phyloP scores from a whole-genome alignment of 2,329 filamentous ascomycete genomes.

The Fusarium citri region DNA sequence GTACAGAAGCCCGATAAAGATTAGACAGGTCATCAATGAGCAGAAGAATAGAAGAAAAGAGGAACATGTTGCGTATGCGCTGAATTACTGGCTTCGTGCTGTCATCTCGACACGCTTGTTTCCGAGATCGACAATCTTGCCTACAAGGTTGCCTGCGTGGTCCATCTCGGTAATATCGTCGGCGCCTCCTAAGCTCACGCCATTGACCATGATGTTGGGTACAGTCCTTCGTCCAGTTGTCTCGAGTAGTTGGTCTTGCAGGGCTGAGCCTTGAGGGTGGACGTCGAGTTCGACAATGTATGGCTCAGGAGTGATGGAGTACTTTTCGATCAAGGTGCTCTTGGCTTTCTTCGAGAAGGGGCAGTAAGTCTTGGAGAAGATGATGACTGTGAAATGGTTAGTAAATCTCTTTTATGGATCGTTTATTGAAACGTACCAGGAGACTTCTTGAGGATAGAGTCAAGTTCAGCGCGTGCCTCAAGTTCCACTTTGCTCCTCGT shows the following conservation, averaged over 20 bases:
- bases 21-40: constrained; percentile 24
- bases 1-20: constrained; percentile 19
- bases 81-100: constrained; percentile 53
- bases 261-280: constrained; percentile 76
- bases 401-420: neutral
- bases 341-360: constrained; percentile 89
- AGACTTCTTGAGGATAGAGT: constrained; percentile 82
- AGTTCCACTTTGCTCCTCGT: constrained; percentile 70
- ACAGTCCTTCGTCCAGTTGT: constrained; percentile 87
- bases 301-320: constrained; percentile 83
- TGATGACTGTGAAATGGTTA: constrained; percentile 72
- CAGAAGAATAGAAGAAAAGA: neutral
- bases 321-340: constrained; percentile 82
- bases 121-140: constrained; percentile 78
- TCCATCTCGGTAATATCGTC: constrained; percentile 86
- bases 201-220: constrained; percentile 90
- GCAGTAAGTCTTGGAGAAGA: constrained; percentile 97
- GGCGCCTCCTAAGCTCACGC: constrained; percentile 88
- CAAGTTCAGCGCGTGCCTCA: constrained; percentile 77
- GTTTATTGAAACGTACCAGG: constrained; percentile 70
- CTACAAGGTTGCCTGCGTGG: constrained; percentile 71
- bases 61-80: neutral
- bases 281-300: constrained; percentile 91
- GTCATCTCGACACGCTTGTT: constrained; percentile 70
- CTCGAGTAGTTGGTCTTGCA: constrained; percentile 78